Base-by-base conservation (phyloP, 805 yeast genomes). In the Diddensiella santjacobensis region DNA sequence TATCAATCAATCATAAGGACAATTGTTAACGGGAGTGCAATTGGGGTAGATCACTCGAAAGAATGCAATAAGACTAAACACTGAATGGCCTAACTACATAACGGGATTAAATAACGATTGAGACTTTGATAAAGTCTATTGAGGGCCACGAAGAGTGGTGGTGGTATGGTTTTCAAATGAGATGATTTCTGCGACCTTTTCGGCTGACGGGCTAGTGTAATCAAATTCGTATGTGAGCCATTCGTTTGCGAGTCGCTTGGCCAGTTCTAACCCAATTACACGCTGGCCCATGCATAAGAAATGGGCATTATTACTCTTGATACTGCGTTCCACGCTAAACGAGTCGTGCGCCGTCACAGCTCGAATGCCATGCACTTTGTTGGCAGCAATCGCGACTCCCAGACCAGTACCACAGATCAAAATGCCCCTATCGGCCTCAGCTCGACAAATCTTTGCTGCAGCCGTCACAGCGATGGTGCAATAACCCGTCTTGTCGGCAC, bases 321-420 rank as follows among this genome's bases (percentile, higher is more conserved):
- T 71, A 29, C 71, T 65, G 47, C 78, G 61, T 56, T 73, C 78
- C 18, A 73, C 77, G 36, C 72, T 65, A 61, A 72, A 72, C 3
- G 72, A 66, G 54, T 73, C 77, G 49, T 72, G 77, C 3, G 77
- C 77, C 19, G 77, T 73, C 6, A 70, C 77, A 1, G 77, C 77
- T 40, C 77, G 60, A 46, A 73, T 71, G 8, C 77, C 77, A 2
- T 63, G 56, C 18, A 73, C 78, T 54, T 73, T 73, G 60, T 73
- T 73, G 11, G 78, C 77, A 33, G 72, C 61, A 43, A 73, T 66
- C 11, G 76, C 75, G n/a, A 73, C 77, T 0, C 78, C 78, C 30
- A 73, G 62, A 1, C 78, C 78, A 5, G 78, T 73, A 2, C 77
- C 78, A 56, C 78, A 73, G 52, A 73, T 68, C 36, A 73, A 58